phyloP scores from a whole-genome alignment of 2,329 filamentous ascomycete genomes.

The Scortechinia acanthostroma region DNA sequence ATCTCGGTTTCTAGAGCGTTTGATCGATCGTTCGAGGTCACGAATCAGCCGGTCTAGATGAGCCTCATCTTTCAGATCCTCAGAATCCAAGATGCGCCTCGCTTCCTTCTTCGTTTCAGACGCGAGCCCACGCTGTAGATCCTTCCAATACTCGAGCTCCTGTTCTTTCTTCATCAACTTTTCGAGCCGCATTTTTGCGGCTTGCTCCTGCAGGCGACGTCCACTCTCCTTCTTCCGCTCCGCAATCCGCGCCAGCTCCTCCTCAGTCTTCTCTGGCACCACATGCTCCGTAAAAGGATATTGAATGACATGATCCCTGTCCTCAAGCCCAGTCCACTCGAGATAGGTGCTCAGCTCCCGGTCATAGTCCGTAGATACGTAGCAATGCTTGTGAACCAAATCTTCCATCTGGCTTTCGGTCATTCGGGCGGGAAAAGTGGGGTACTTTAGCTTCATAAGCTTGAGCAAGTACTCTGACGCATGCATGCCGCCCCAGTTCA shows the following conservation, averaged over 20 bases:
- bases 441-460: slow-evolving; percentile 84
- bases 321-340: slow-evolving; percentile 87
- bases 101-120: slow-evolving; percentile 86
- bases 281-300: slow-evolving; percentile 91
- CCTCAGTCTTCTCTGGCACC: slow-evolving; percentile 83
- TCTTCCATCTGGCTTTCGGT: slow-evolving; percentile 81
- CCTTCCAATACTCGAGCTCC: slow-evolving; percentile 87
- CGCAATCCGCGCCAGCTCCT: slow-evolving; percentile 81
- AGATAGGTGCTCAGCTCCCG: slow-evolving; percentile 69
- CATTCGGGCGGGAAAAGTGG: slow-evolving; percentile 78
- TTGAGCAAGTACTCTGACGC: slow-evolving; percentile 86
- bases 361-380: slow-evolving; percentile 79
- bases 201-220: slow-evolving; percentile 84
- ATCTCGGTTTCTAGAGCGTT: slow-evolving; percentile 86
- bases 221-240: slow-evolving; percentile 95
- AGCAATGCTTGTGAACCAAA: slow-evolving; percentile 82
- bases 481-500: slow-evolving; percentile 93
- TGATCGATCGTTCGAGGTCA: slow-evolving; percentile 84
- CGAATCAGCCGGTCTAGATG: slow-evolving; percentile 78
- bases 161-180: slow-evolving; percentile 93
- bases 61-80: slow-evolving; percentile 85
- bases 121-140: slow-evolving; percentile 66
- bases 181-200: slow-evolving; percentile 92
- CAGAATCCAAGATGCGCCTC: slow-evolving; percentile 75
- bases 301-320: slow-evolving; percentile 81